Evolutionary conservation across 1,284 basidiomycete species (phyloP).

Genomic region (Sphaerobolus stellatus): DNA sequence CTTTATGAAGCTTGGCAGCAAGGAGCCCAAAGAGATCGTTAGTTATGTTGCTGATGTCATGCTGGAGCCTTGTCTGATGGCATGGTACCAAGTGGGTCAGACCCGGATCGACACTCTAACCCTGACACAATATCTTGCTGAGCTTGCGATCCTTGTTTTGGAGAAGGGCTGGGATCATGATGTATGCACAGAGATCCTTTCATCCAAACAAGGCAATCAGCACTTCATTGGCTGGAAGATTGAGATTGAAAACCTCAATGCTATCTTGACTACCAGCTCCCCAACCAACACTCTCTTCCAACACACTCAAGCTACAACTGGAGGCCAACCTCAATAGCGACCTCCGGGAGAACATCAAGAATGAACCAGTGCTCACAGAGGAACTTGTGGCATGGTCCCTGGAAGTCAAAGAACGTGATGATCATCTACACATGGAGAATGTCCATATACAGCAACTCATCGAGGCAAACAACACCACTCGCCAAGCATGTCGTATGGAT

Average conservation of each 20-base stretch:
- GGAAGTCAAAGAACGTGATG: no score
- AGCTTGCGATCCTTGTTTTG: neutral
- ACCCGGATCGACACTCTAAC: constrained; percentile 18
- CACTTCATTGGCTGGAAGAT: neutral
- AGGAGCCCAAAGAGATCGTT: neutral
- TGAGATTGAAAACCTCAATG: neutral
- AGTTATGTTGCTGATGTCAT: neutral
- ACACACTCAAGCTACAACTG: no score
- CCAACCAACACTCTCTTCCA: no score
- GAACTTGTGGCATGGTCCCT: no score
- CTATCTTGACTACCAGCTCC: neutral
- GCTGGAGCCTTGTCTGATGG: neutral
- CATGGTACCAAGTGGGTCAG: neutral
- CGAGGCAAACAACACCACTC: no score
- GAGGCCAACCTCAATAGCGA: no score
- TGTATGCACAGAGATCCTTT: neutral
- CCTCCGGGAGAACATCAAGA: no score
- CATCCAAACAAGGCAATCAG: neutral
- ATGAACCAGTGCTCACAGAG: no score
- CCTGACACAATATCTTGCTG: constrained; percentile 7
- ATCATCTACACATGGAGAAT: no score
- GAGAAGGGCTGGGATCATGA: neutral
- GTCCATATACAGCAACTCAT: no score
- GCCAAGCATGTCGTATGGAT: no score
- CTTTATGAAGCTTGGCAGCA: neutral